These are phyloP conservation scores for Firmiana major DNA, from an alignment of 345 rosid species.

Conservation along the genomic window DNA sequence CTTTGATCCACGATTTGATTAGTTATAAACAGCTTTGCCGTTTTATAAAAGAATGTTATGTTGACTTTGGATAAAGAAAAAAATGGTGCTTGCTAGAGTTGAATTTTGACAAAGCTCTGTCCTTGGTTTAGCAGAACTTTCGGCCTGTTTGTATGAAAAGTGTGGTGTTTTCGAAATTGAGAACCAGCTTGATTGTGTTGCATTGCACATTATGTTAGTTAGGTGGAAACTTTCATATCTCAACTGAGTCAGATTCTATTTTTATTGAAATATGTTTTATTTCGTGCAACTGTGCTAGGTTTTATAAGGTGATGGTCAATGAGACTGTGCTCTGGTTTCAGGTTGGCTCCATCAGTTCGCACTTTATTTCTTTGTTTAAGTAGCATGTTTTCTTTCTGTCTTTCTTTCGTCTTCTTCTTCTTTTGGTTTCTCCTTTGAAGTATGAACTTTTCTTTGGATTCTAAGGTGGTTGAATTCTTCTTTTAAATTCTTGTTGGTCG, in stretches of 20 bases:
- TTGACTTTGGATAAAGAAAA: neutral
- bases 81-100: neutral
- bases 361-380: constrained; percentile 42
- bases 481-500: neutral
- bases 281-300: constrained; percentile 42
- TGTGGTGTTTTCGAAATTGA: neutral
- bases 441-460: neutral
- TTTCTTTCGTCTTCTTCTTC: neutral
- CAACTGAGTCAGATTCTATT: constrained; percentile 2
- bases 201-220: neutral
- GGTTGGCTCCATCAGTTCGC: constrained; percentile 99
- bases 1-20: neutral
- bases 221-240: neutral
- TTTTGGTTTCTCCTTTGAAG: neutral
- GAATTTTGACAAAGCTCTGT: neutral
- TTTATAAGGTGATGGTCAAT: constrained; percentile 69
- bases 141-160: neutral
- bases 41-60: neutral
- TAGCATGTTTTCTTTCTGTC: neutral
- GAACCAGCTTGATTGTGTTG: neutral
- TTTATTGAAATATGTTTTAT: neutral
- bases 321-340: constrained; percentile 90
- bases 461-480: neutral
- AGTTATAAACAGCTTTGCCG: neutral
- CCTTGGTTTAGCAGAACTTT: neutral